Evolutionary conservation across 192 early-diverging fungal genomes (phyloP), one percentile per base, ranked within the genome.

Genomic region (Coemansia sp.): DNA sequence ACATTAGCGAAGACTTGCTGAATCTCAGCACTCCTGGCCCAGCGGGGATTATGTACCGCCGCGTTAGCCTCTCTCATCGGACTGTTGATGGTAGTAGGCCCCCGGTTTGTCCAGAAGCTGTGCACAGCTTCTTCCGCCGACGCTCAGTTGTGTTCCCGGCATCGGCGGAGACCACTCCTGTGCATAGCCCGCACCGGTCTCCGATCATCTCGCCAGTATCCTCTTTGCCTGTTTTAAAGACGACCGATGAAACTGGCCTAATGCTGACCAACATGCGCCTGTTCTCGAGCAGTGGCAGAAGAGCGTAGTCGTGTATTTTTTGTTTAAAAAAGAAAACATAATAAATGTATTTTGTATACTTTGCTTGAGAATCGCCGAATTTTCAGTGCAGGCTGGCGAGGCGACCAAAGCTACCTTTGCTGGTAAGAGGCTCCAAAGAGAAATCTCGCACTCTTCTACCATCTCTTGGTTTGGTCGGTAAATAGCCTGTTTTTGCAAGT

Each of bases 131-230:
- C 36, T 51, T 83, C 33, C 70, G 71, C n/a, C 81, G n/a, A 18
- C 55, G 81, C 43, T 67, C 70, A 5, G 72, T 78, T 38, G 70
- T 76, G 12, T 78, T 83, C 44, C 76, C 81, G 9, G 81, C 81
- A 3, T 83, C 81, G 0, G 73, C 81, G 15, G 81, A 83, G 41
- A 43, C 60, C 10, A 78, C 80, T 2, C 80, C 80, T 4, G 18
- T 75, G 34, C 44, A 63, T 42, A 82, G 69, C 2, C 80, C 80
- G 0, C 66, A 61, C 22, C 41, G 38, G 33, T 78, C 81, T 5
- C 76, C 75, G 1, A 40, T 66, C 11, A 64, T 34, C 29, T 74
- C 80, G 11, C 80, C 80, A 6, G 43, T 68, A 47, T 31, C 67
- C n/a, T 72, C 77, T 27, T 72, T 72, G 51, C 54, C 55, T 18